A percentile compares a stretch with the other conserved stretches of the same genome.
phyloP scores from a whole-genome alignment of 345 rosid species.

The Aquilaria yunnanensis region DNA sequence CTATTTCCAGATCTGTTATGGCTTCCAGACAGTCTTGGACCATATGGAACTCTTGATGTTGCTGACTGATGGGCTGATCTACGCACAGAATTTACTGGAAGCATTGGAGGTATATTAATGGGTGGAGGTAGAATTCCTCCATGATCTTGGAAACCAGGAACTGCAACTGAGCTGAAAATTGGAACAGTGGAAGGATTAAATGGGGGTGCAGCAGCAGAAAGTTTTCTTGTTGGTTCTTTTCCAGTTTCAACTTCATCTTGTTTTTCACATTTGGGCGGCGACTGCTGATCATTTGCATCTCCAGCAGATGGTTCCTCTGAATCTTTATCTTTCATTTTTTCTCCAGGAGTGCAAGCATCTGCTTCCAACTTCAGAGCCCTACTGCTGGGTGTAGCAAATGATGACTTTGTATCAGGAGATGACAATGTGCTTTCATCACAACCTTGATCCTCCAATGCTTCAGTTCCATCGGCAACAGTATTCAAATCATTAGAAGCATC shows the following conservation, averaged over 20 bases:
- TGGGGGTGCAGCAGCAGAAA: conserved; percentile 96
- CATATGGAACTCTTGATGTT: conserved; percentile 93
- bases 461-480: conserved; percentile 16
- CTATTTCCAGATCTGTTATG: conserved; percentile 77
- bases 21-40: conserved; percentile 90
- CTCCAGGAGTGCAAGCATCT: conserved; percentile 27
- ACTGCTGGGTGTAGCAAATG: conserved; percentile 21
- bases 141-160: conserved; percentile 77
- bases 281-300: conserved; percentile 26
- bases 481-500: conserved; percentile 21
- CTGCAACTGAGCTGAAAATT: conserved; percentile 65
- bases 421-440: conserved; percentile 21
- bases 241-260: conserved; percentile 55
- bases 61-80: conserved; percentile 94
- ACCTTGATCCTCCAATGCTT: conserved; percentile 18
- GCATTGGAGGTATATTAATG: conserved; percentile 72
- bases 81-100: conserved; percentile 59
- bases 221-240: conserved; percentile 78
- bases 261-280: conserved; percentile 46
- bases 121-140: conserved; percentile 96
- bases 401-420: conserved; percentile 25
- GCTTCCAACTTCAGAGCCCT: conserved; percentile 20
- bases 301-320: conserved; percentile 28
- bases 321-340: conserved; percentile 28
- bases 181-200: conserved; percentile 79